Evolutionary conservation across 441 rosid species (phyloP).

Genomic region (Pelargonium cotyledonis): DNA sequence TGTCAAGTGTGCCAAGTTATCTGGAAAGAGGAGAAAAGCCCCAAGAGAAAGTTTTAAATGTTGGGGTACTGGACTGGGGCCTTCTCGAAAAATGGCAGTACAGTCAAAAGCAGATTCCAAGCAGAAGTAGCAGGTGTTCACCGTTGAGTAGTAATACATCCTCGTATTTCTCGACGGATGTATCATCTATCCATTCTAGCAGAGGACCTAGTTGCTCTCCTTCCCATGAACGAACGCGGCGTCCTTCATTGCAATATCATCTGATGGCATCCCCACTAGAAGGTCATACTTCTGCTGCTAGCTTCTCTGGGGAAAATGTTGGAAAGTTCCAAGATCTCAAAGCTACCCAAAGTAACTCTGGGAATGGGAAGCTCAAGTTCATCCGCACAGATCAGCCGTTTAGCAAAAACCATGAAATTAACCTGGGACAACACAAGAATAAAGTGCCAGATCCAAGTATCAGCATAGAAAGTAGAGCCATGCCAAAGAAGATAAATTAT

Average conservation of each 20-base stretch:
- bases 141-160: constrained; percentile 45
- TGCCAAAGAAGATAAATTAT: constrained; percentile 27
- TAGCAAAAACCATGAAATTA: constrained; percentile 30
- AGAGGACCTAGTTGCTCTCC: constrained; percentile 46
- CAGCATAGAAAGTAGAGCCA: constrained; percentile 28
- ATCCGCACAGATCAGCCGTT: constrained; percentile 27
- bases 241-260: constrained; percentile 47
- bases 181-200: constrained; percentile 44
- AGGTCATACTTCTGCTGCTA: constrained; percentile 25
- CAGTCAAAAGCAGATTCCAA: constrained; percentile 38
- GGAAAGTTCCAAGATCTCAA: constrained; percentile 27
- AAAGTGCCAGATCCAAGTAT: constrained; percentile 30
- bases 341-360: constrained; percentile 19
- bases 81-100: constrained; percentile 80
- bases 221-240: constrained; percentile 31
- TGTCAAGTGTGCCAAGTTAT: constrained; percentile 83
- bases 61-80: constrained; percentile 93
- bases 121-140: constrained; percentile 42
- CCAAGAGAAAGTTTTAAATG: constrained; percentile 57
- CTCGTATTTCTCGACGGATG: constrained; percentile 48
- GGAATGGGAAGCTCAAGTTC: constrained; percentile 23
- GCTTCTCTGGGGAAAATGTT: constrained; percentile 28
- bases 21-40: constrained; percentile 54
- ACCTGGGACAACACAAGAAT: constrained; percentile 25
- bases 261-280: constrained; percentile 40